Evolutionary conservation across 2,329 filamentous ascomycete genomes (phyloP).

Genomic region (Arthrobotrys pseudoclavata): DNA sequence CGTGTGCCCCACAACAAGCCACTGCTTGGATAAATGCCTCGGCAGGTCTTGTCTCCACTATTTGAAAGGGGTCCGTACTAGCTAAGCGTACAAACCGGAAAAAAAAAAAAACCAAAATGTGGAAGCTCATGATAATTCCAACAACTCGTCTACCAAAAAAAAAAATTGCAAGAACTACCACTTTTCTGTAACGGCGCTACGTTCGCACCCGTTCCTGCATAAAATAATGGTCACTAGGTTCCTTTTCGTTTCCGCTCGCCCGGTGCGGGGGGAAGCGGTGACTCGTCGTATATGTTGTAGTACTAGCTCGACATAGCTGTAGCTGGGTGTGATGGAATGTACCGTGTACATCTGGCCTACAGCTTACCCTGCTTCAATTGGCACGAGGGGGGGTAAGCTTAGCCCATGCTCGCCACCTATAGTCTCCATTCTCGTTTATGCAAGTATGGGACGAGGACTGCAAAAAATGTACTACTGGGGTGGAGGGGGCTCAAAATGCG

Average conservation of each 20-base stretch:
- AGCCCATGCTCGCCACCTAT: constrained; percentile 1
- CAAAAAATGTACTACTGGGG: constrained; percentile 7
- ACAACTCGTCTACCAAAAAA: constrained; percentile 8
- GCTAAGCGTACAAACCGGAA: neutral
- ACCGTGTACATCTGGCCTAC: constrained; percentile 26
- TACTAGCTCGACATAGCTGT: constrained; percentile 14
- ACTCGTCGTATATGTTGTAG: constrained; percentile 1
- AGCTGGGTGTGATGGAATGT: constrained; percentile 3
- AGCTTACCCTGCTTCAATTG: constrained; percentile 11
- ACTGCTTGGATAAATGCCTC: constrained; percentile 26
- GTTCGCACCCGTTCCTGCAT: constrained; percentile 56
- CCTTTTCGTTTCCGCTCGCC: constrained; percentile 50
- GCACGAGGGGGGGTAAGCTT: constrained; percentile 14
- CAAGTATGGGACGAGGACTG: constrained; percentile 32
- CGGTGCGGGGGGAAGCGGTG: constrained; percentile 39
- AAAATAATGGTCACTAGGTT: constrained; percentile 34
- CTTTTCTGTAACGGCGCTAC: constrained; percentile 47
- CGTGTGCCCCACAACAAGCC: constrained; percentile 22
- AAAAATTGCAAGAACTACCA: neutral
- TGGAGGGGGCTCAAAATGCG: constrained; percentile 20
- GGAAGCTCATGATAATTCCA: constrained; percentile 6
- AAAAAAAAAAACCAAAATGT: neutral
- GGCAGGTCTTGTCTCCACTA: constrained; percentile 12
- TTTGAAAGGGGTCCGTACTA: neutral
- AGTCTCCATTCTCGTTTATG: constrained; percentile 16